A percentile compares a stretch with the other conserved stretches of the same genome.
Conservation (phyloP, 139 green algal species). For the Choricystis sp. region DNA sequence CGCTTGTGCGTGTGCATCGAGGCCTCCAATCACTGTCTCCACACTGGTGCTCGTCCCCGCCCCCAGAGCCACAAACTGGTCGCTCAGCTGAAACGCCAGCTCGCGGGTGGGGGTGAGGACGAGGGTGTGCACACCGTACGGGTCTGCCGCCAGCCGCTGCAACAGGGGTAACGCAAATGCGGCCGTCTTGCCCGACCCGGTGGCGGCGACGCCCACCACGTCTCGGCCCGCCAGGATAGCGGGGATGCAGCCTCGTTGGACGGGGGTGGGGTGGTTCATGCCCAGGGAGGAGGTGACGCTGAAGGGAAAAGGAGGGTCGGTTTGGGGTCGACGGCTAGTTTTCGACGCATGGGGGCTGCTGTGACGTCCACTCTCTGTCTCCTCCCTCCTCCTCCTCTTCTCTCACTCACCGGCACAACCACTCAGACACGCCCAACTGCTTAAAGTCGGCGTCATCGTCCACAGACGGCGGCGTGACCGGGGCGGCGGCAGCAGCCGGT, state of each 20-base stretch:
- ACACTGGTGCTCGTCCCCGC: conserved; percentile 56
- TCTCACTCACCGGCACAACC: conserved; percentile 32
- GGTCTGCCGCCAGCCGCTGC: conserved; percentile 68
- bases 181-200: conserved; percentile 90
- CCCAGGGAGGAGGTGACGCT: conserved; percentile 30
- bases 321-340: too few relatives aligned
- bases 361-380: neutral
- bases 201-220: conserved; percentile 83
- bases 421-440: conserved; percentile 58
- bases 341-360: too few relatives aligned
- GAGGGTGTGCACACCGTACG: conserved; percentile 80
- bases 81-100: conserved; percentile 85
- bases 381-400: neutral
- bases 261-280: conserved; percentile 33
- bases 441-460: conserved; percentile 23
- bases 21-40: conserved; percentile 69
- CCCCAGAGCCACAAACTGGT: conserved; percentile 83
- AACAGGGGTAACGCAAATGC: conserved; percentile 95
- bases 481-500: neutral
- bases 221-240: conserved; percentile 58
- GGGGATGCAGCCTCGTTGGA: conserved; percentile 77
- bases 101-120: conserved; percentile 89
- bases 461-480: neutral
- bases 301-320: too few relatives aligned
- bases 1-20: conserved; percentile 71